Percentiles rank a stretch among this genome's conserved stretches.
phyloP scores from a whole-genome alignment of 441 rosid genomes.

The Gossypium gossypioides region DNA sequence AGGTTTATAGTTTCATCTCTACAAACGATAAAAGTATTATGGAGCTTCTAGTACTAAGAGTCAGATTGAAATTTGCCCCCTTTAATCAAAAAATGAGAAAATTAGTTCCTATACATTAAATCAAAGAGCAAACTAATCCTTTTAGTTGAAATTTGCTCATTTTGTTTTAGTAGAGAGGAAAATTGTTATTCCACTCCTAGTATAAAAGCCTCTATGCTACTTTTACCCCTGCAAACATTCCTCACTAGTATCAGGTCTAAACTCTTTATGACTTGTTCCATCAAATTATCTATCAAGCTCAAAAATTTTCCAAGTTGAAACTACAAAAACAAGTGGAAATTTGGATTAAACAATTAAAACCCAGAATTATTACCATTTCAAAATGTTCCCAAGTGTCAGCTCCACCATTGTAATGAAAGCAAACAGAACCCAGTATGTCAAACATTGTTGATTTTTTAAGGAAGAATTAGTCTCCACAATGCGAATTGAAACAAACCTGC shows the following conservation, averaged over 20 bases:
- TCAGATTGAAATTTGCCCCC: too few species aligned
- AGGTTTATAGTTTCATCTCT: too few species aligned
- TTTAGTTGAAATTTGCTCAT: too few species aligned
- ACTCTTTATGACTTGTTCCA: not conserved
- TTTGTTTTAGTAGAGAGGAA: too few species aligned
- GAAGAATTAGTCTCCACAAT: conserved; percentile 19
- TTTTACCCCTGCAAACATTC: not conserved
- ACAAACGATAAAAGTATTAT: too few species aligned
- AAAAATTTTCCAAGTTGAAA: not conserved
- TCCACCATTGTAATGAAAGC: conserved; percentile 20
- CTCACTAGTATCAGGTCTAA: not conserved
- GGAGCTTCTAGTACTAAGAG: too few species aligned
- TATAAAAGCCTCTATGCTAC: too few species aligned
- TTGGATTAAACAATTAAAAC: not conserved
- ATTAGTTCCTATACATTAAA: too few species aligned
- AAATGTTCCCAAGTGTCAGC: conserved; percentile 15
- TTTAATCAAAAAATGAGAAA: too few species aligned
- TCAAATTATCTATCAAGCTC: not conserved
- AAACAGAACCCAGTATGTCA: conserved; percentile 31
- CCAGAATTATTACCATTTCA: conserved; percentile 13
- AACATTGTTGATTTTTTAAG: conserved; percentile 26
- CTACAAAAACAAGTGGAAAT: not conserved
- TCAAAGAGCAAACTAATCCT: too few species aligned
- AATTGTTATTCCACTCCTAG: too few species aligned
- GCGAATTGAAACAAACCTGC: conserved; percentile 22